Evolutionary conservation across 2,329 filamentous ascomycete genomes (phyloP).

Genomic region (Lasiodiplodia sp.): DNA sequence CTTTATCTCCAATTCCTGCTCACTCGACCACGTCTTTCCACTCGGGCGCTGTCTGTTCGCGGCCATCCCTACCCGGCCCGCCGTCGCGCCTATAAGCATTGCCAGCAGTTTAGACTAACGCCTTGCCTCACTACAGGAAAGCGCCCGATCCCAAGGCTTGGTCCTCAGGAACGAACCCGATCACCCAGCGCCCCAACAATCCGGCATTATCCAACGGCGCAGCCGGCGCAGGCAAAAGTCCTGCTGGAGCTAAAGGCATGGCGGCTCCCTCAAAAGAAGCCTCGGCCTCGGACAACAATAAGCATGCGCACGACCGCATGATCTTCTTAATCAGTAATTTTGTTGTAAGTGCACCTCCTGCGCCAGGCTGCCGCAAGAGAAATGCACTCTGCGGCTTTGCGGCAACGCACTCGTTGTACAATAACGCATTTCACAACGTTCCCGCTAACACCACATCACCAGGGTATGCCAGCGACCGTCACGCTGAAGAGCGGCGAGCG

Average conservation of each 20-base stretch:
- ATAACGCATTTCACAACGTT: neutral
- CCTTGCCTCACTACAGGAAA: slow-evolving; percentile 49
- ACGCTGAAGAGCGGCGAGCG: slow-evolving; percentile 67
- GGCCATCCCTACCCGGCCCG: neutral
- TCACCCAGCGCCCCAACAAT: slow-evolving; percentile 62
- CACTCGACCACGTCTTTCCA: neutral
- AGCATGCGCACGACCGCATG: slow-evolving; percentile 67
- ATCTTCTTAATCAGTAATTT: slow-evolving; percentile 66
- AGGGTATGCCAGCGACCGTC: slow-evolving; percentile 64
- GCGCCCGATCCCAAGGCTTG: slow-evolving; percentile 65
- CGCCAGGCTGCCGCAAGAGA: neutral
- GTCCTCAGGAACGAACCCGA: slow-evolving; percentile 67
- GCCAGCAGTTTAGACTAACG: slow-evolving; percentile 2
- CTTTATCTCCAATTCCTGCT: slow-evolving; percentile 20
- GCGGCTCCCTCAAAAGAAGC: slow-evolving; percentile 40
- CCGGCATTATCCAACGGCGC: slow-evolving; percentile 56
- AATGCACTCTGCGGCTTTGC: neutral
- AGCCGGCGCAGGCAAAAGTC: slow-evolving; percentile 50
- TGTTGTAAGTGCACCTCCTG: slow-evolving; percentile 56
- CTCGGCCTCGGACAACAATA: slow-evolving; percentile 36
- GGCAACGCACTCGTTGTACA: neutral
- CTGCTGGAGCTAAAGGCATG: slow-evolving; percentile 47
- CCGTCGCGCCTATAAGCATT: neutral
- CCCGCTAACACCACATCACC: slow-evolving; percentile 17
- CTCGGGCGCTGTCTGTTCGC: neutral